These are phyloP conservation scores for Lepiota brunneoincarnata DNA, from an alignment of 768 basidiomycete genomes.

Conservation along the genomic window DNA sequence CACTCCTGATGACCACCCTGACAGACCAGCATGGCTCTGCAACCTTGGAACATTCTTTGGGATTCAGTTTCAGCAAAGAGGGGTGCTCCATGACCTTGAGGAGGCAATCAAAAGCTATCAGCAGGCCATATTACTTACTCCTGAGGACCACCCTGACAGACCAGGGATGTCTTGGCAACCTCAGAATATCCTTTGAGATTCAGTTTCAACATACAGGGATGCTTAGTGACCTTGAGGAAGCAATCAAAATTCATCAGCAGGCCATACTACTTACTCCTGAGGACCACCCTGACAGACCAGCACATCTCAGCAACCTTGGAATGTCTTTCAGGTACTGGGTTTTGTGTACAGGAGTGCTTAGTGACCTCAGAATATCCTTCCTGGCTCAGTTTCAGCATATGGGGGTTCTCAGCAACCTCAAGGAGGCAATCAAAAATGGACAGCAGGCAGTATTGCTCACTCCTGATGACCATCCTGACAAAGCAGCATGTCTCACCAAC, in stretches of 20 bases:
- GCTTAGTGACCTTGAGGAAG: neutral
- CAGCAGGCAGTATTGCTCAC: neutral
- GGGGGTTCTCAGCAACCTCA: neutral
- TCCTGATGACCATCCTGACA: neutral
- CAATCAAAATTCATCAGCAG: neutral
- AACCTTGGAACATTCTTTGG: constrained; percentile 6
- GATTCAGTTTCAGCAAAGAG: constrained; percentile 1
- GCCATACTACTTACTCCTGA: neutral
- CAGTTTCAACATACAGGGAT: neutral
- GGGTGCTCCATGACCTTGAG: neutral
- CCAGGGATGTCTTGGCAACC: neutral
- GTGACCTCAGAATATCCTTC: neutral
- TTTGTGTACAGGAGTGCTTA: neutral
- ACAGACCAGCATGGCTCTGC: neutral
- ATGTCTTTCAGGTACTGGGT: too few species aligned
- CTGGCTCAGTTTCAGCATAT: neutral
- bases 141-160: neutral
- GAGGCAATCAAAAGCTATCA: neutral
- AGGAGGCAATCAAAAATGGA: neutral
- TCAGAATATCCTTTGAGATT: neutral
- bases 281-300: neutral
- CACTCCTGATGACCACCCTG: neutral
- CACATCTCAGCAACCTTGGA: neutral
- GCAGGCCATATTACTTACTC: neutral
- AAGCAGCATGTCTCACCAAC: constrained; percentile 4